phyloP scores from a whole-genome alignment of 2,329 filamentous ascomycete species.

The Alternaria triticimaculans region DNA sequence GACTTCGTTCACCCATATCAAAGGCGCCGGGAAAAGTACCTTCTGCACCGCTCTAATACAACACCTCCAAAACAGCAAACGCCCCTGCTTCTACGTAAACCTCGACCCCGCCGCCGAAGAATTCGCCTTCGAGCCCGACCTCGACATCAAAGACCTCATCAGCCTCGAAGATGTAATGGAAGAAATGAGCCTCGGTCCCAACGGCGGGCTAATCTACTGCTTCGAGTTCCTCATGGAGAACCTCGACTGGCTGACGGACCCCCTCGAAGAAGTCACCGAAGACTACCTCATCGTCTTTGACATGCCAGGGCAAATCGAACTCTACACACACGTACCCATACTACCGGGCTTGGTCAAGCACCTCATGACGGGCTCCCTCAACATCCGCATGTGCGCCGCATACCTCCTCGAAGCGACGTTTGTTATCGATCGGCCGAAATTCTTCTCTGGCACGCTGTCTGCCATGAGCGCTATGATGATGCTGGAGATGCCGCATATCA shows the following conservation, averaged over 20 bases:
- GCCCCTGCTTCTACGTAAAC: conserved; percentile 98
- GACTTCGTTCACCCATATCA: no score
- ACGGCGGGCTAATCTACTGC: conserved; percentile 93
- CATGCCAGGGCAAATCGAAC: conserved; percentile 98
- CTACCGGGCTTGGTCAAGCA: conserved; percentile 83
- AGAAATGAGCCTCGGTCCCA: conserved; percentile 87
- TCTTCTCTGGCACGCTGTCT: conserved; percentile 92
- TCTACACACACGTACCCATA: conserved; percentile 96
- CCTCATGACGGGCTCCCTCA: conserved; percentile 80
- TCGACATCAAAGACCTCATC: conserved; percentile 95
- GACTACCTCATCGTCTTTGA: conserved; percentile 98
- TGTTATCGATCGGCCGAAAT: conserved; percentile 93
- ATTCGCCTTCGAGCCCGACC: conserved; percentile 88
- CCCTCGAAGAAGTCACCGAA: conserved; percentile 84
- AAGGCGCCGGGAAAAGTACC: no score
- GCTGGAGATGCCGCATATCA: conserved; percentile 96
- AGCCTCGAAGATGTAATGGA: conserved; percentile 96
- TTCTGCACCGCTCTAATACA: conserved; percentile 42
- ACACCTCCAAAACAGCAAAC: conserved; percentile 85
- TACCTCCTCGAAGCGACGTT: conserved; percentile 97
- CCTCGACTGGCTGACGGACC: conserved; percentile 86
- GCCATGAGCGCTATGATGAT: conserved; percentile 99
- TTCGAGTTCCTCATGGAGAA: conserved; percentile 97
- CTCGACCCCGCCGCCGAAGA: conserved; percentile 94
- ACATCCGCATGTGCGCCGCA: conserved; percentile 89